Conservation (phyloP, 2,329 filamentous ascomycete species). For the Calonectria henricotiae region DNA sequence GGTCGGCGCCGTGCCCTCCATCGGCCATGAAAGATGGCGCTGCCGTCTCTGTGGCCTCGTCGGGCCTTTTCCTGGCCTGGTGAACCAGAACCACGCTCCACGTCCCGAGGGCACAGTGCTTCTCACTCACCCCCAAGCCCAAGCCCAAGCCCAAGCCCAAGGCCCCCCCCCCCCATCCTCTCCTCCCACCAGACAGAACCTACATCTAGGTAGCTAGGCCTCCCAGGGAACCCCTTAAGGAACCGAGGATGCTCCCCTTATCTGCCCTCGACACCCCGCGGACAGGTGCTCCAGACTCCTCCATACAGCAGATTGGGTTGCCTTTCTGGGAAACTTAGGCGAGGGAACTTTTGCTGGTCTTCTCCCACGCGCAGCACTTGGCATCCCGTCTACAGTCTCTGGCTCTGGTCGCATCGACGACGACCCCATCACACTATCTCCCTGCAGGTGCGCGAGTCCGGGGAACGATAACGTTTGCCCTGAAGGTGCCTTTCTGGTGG, state of each 20-base stretch:
- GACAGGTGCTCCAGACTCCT: slow-evolving; percentile 48
- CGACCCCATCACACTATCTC: slow-evolving; percentile 54
- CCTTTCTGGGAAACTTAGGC: slow-evolving; percentile 58
- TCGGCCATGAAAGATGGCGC: slow-evolving; percentile 46
- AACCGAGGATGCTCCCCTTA: slow-evolving; percentile 48
- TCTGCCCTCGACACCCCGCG: slow-evolving; percentile 51
- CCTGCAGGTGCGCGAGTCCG: slow-evolving; percentile 52
- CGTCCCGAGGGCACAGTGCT: slow-evolving; percentile 5
- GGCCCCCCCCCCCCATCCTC: background rate
- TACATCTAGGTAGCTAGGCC: slow-evolving; percentile 27
- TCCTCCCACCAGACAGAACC: slow-evolving; percentile 8
- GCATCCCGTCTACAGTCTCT: slow-evolving; percentile 51
- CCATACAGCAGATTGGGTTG: slow-evolving; percentile 56
- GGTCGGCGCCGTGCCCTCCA: slow-evolving; percentile 43
- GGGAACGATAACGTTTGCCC: slow-evolving; percentile 57
- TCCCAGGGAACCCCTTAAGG: slow-evolving; percentile 35
- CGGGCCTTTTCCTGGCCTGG: slow-evolving; percentile 47
- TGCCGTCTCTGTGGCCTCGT: slow-evolving; percentile 44
- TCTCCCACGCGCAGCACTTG: slow-evolving; percentile 58
- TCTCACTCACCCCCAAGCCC: slow-evolving; percentile 14
- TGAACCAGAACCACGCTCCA: slow-evolving; percentile 25
- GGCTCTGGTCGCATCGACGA: slow-evolving; percentile 45
- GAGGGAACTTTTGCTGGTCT: slow-evolving; percentile 62
- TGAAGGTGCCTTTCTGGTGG: slow-evolving; percentile 45
- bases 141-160: slow-evolving; percentile 10